Evolutionary conservation across 148 eudicot genomes (phyloP).

Genomic region (Amaranthus hypochondriacus): DNA sequence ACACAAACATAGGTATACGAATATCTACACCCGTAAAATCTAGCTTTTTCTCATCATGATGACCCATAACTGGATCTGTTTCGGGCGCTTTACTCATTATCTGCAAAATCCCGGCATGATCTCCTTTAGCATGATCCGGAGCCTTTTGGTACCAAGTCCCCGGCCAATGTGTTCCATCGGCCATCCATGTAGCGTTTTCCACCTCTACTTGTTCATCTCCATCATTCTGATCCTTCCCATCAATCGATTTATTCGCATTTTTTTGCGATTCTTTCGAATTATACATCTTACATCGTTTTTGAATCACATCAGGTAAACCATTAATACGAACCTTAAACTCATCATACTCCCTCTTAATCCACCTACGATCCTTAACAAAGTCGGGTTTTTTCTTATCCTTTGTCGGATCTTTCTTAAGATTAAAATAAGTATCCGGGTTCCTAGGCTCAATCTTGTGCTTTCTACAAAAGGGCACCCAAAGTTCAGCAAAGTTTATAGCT

Average conservation of each 20-base stretch:
- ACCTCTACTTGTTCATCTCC: constrained; percentile 23
- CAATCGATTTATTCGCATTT: constrained; percentile 9
- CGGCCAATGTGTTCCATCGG: constrained; percentile 94
- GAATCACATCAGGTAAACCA: constrained; percentile 71
- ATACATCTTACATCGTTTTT: constrained; percentile 64
- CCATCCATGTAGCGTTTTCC: constrained; percentile 90
- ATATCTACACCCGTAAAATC: constrained; percentile 67
- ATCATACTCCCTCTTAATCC: constrained; percentile 94
- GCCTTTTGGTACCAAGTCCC: constrained; percentile 63
- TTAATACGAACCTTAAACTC: constrained; percentile 87
- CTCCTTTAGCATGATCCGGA: constrained; percentile 74
- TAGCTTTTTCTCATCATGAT: constrained; percentile 48
- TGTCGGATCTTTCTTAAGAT: constrained; percentile 60
- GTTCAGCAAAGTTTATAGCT: constrained; percentile 69
- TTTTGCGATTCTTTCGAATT: constrained; percentile 53
- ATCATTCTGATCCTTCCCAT: constrained; percentile 27
- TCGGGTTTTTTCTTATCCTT: constrained; percentile 71
- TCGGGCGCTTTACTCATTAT: constrained; percentile 92
- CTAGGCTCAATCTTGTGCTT: constrained; percentile 86
- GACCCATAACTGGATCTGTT: constrained; percentile 64
- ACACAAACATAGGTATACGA: constrained; percentile 81
- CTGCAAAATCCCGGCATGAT: constrained; percentile 90
- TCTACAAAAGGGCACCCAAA: constrained; percentile 94
- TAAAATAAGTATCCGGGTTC: constrained; percentile 81
- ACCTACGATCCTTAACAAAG: constrained; percentile 86